Evolutionary conservation across 176 grass and related monocot species (phyloP), one percentile per base, ranked within the genome.

Genomic region (Musa schizocarpa): DNA sequence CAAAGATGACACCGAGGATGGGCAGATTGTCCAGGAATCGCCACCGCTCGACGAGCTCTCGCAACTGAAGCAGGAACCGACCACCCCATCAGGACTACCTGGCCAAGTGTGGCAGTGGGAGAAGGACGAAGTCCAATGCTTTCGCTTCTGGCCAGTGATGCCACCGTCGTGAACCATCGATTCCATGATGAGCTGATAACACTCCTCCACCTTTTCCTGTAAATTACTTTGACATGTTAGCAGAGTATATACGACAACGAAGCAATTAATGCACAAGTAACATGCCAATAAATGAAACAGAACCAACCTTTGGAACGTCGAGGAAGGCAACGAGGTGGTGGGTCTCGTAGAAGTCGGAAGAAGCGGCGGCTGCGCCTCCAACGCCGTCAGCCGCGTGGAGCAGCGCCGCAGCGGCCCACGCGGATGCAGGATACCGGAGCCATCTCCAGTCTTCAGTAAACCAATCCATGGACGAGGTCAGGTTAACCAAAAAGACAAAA

Each of bases 321-420:
- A 92, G 81, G 84, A 92, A 82, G 9, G 74, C 80, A 11, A 85
- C 21, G 21, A 89, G 74, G 21, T 76, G 63, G 51, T 59, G 16
- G 81, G 74, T 79, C 50, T 71, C 59, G 68, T 63, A 78, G 72
- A 9, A 74, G 65, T 13, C 20, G 66, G 17, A 10, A 57, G 25
- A 0, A 19, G 16, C 54, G 73, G 14, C 24, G 13, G 54, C 27
- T 50, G 26, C 54, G 26, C 10, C 50, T 49, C 70, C 70, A 6
- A 9, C n/a, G 70, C 50, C 52, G 11, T 62, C 83, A 17, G 76
- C 72, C 13, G 82, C 88, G 27, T 71, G 73, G 24, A 86, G 76
- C 71, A 98, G 76, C 52, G 80, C 82, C 43, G 90, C 88, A 19
- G 88, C 80, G 8, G 95, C 90, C 95, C 95, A 98, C 0, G 82